These are phyloP conservation scores for Mucor racemosus DNA, from an alignment of 371 early-diverging fungal species.

Conservation along the genomic window DNA sequence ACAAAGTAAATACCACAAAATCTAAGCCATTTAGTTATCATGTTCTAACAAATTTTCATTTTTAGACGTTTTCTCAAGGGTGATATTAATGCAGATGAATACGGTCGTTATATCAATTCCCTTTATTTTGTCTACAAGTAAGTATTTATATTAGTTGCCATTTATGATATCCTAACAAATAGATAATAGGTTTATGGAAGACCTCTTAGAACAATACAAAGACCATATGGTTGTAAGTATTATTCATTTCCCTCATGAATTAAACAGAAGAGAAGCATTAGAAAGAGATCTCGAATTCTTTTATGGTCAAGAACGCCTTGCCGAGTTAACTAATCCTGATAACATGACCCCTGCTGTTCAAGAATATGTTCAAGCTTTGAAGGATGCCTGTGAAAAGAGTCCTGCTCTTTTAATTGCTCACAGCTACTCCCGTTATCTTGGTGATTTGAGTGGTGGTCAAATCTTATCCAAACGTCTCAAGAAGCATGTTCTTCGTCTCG, in stretches of 20 bases:
- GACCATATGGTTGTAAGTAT: slow-evolving; percentile 51
- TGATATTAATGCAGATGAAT: slow-evolving; percentile 50
- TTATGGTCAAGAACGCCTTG: slow-evolving; percentile 53
- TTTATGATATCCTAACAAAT: not conserved
- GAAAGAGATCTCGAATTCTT: slow-evolving; percentile 59
- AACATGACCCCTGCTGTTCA: slow-evolving; percentile 62
- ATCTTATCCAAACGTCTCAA: slow-evolving; percentile 60
- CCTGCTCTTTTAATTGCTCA: slow-evolving; percentile 65
- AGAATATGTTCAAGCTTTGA: slow-evolving; percentile 54
- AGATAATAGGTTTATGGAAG: slow-evolving; percentile 51
- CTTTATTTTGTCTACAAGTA: slow-evolving; percentile 57
- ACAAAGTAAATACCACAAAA: slow-evolving; percentile 45
- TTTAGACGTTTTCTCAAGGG: slow-evolving; percentile 53
- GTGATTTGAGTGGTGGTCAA: slow-evolving; percentile 69
- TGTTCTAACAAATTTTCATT: not conserved
- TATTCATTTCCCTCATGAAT: slow-evolving; percentile 62
- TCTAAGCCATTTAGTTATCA: not conserved
- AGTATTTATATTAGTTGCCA: not conserved
- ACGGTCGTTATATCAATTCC: slow-evolving; percentile 53
- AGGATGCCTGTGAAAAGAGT: slow-evolving; percentile 46
- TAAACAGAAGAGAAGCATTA: slow-evolving; percentile 50
- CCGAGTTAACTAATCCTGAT: slow-evolving; percentile 35
- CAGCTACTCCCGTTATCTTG: slow-evolving; percentile 66
- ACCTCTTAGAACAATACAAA: slow-evolving; percentile 54
- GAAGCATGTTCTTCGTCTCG: slow-evolving; percentile 48